Conservation (phyloP, 2,329 filamentous ascomycete species). For the Alternaria consortialis region DNA sequence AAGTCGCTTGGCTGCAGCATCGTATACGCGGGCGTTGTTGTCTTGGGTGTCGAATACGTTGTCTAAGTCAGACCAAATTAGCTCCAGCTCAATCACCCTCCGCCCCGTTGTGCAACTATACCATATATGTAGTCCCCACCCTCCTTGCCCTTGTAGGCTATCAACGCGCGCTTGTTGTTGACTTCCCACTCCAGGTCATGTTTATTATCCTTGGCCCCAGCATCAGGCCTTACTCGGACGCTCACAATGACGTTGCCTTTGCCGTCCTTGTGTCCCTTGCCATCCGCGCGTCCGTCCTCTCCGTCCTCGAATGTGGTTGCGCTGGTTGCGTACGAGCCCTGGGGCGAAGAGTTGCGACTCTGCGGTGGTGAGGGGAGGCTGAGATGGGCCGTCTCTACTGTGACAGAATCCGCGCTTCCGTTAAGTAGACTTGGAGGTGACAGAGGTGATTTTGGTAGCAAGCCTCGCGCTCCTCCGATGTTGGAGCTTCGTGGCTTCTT, state of each 20-base stretch:
- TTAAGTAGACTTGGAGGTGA: slow-evolving; percentile 77
- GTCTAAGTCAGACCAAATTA: slow-evolving; percentile 64
- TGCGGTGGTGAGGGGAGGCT: slow-evolving; percentile 84
- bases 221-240: slow-evolving; percentile 89
- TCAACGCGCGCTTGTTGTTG: slow-evolving; percentile 80
- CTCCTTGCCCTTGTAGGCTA: slow-evolving; percentile 87
- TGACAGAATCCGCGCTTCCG: slow-evolving; percentile 78
- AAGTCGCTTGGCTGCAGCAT: slow-evolving; percentile 89
- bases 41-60: slow-evolving; percentile 96
- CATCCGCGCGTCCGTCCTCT: slow-evolving; percentile 64
- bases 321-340: slow-evolving; percentile 88
- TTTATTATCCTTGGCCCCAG: slow-evolving; percentile 68
- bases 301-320: slow-evolving; percentile 88
- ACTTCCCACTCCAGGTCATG: slow-evolving; percentile 90
- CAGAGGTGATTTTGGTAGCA: slow-evolving; percentile 55
- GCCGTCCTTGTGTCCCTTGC: slow-evolving; percentile 66
- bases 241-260: slow-evolving; percentile 98
- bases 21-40: slow-evolving; percentile 94
- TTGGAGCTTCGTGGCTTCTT: slow-evolving; percentile 60
- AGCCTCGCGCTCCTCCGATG: slow-evolving; percentile 41
- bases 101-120: slow-evolving; percentile 58
- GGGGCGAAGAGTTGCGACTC: slow-evolving; percentile 89
- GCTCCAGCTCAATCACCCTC: slow-evolving; percentile 13
- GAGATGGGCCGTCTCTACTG: slow-evolving; percentile 71
- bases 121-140: slow-evolving; percentile 88